Percentiles rank a stretch among this genome's conserved stretches.
These are phyloP conservation scores for Fusarium sp. DNA, from an alignment of 2,329 filamentous ascomycete species.

Conservation along the genomic window DNA sequence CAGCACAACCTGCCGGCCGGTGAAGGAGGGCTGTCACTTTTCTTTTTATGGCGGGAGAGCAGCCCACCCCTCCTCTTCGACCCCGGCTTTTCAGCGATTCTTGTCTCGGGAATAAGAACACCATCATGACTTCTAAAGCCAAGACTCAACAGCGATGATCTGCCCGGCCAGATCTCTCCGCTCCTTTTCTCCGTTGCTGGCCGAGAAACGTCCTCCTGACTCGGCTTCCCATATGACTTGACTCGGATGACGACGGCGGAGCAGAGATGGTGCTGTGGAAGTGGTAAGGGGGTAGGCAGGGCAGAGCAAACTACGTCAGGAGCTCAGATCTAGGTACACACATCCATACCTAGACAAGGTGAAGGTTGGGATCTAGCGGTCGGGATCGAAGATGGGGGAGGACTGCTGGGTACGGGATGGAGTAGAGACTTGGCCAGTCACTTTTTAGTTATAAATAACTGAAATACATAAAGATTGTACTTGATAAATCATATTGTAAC, in stretches of 20 bases:
- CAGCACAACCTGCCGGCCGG: slow-evolving; percentile 19
- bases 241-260: slow-evolving; percentile 45
- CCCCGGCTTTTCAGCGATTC: slow-evolving; percentile 11
- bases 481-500: neutral
- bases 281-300: slow-evolving; percentile 27
- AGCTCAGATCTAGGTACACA: slow-evolving; percentile 33
- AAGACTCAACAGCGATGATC: neutral
- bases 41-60: slow-evolving; percentile 30
- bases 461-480: neutral
- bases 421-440: slow-evolving; percentile 5
- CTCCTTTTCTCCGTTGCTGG: slow-evolving; percentile 29
- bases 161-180: slow-evolving; percentile 1
- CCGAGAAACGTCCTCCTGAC: slow-evolving; percentile 44
- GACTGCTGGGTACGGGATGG: slow-evolving; percentile 10
- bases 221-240: slow-evolving; percentile 46
- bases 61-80: slow-evolving; percentile 13
- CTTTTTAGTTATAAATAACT: neutral
- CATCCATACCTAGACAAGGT: slow-evolving; percentile 9
- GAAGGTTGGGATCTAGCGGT: slow-evolving; percentile 24
- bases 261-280: slow-evolving; percentile 28
- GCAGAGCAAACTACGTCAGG: slow-evolving; percentile 31
- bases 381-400: slow-evolving; percentile 31
- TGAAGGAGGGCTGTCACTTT: slow-evolving; percentile 23
- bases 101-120: slow-evolving; percentile 26
- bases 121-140: neutral